These are phyloP conservation scores for Taphrina populina DNA, from an alignment of 1,139 yeast species.

Conservation along the genomic window DNA sequence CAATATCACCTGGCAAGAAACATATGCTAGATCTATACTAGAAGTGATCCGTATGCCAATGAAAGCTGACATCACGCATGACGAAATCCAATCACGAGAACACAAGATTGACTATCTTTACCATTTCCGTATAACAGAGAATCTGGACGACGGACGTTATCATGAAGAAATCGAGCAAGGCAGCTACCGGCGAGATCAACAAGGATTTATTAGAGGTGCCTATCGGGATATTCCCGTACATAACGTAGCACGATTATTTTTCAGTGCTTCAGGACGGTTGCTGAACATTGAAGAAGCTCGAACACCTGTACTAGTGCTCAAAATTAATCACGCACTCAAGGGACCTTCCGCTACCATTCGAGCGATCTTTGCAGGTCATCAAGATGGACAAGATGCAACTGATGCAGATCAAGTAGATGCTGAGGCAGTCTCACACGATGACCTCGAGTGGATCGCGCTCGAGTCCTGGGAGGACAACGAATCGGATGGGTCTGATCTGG, in stretches of 20 bases:
- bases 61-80: constrained; percentile 22
- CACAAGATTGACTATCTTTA: constrained; percentile 48
- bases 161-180: constrained; percentile 57
- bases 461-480: constrained; percentile 49
- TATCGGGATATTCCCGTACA: constrained; percentile 47
- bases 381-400: constrained; percentile 40
- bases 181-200: constrained; percentile 38
- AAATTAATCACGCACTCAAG: constrained; percentile 47
- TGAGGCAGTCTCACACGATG: constrained; percentile 16
- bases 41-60: constrained; percentile 46
- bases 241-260: constrained; percentile 53
- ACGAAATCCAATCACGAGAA: constrained; percentile 8
- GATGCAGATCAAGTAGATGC: constrained; percentile 35
- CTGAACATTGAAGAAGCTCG: constrained; percentile 63
- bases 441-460: constrained; percentile 56
- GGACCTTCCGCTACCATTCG: constrained; percentile 34
- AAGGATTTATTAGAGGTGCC: constrained; percentile 43
- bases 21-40: constrained; percentile 60
- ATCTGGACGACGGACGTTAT: constrained; percentile 70
- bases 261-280: constrained; percentile 69
- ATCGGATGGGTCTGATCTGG: constrained; percentile 42
- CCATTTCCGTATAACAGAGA: constrained; percentile 55
- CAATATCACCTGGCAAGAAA: constrained; percentile 64
- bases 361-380: constrained; percentile 27
- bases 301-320: constrained; percentile 69